Evolutionary conservation across 2,329 filamentous ascomycete species (phyloP).

Genomic region (Ophiostoma perfectum): DNA sequence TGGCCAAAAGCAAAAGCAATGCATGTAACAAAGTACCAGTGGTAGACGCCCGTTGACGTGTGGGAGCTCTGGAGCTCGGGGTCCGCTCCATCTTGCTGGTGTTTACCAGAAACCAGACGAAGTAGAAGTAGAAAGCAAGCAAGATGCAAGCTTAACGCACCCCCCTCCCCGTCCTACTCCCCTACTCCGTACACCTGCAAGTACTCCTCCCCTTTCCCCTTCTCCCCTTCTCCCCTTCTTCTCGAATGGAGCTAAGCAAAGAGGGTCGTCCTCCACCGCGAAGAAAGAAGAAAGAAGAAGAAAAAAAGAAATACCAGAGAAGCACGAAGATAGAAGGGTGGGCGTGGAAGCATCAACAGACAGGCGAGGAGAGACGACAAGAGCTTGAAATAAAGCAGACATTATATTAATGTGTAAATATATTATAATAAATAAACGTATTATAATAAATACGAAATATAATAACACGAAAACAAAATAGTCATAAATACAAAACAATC

Average conservation of each 20-base stretch:
- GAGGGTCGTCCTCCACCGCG: neutral
- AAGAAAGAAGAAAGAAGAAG: neutral
- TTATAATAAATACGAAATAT: no score
- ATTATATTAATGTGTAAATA: neutral
- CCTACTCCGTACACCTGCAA: neutral
- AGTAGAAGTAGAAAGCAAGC: no score
- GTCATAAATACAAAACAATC: no score
- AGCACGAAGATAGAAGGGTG: neutral
- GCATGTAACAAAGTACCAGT: neutral
- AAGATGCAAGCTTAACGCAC: neutral
- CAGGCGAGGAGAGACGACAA: neutral
- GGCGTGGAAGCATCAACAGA: constrained; percentile 5
- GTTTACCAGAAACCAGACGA: neutral
- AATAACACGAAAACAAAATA: no score
- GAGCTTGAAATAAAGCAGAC: neutral
- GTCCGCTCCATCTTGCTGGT: neutral
- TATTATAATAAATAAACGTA: no score
- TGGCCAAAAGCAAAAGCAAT: neutral
- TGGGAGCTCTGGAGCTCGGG: neutral
- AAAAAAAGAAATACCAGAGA: neutral
- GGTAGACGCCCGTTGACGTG: constrained; percentile 5
- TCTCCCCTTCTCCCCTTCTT: neutral
- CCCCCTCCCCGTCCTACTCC: neutral
- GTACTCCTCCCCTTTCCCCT: neutral
- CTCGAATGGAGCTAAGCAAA: neutral